Conservation (phyloP, 2,329 filamentous ascomycete species). For the Geosmithia flava region DNA sequence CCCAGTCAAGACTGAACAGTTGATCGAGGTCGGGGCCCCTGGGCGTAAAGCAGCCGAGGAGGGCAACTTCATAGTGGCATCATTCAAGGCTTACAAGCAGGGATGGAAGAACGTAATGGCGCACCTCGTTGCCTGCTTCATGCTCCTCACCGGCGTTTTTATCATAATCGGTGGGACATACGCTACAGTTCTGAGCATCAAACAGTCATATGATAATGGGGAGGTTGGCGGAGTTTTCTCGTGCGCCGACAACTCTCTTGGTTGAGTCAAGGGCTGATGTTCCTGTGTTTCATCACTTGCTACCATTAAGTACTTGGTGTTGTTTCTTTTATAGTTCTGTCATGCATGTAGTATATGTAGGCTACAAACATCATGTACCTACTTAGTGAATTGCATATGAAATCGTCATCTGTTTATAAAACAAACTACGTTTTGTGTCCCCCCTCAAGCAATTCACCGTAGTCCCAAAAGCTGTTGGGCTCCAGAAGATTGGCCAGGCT, state of each 20-base stretch:
- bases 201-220: slow-evolving; percentile 16
- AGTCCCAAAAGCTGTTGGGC: slow-evolving; percentile 5
- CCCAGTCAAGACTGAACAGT: not conserved
- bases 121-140: slow-evolving; percentile 1
- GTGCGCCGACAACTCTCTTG: slow-evolving; percentile 26
- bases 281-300: too few species aligned
- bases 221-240: slow-evolving; percentile 24
- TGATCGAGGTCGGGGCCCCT: too few species aligned
- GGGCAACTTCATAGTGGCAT: slow-evolving; percentile 2
- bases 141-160: slow-evolving; percentile 15
- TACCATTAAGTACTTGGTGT: too few species aligned
- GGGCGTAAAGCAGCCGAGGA: too few species aligned
- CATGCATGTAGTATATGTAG: too few species aligned
- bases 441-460: not conserved
- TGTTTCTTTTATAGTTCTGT: too few species aligned
- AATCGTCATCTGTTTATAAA: too few species aligned
- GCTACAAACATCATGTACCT: too few species aligned
- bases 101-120: too few species aligned
- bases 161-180: slow-evolving; percentile 31
- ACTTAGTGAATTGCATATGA: too few species aligned
- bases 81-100: slow-evolving; percentile 1
- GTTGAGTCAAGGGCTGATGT: too few species aligned
- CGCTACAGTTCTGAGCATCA: slow-evolving; percentile 22
- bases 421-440: slow-evolving; percentile 1
- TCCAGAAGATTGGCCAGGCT: slow-evolving; percentile 6